Conservation (phyloP, 176 grass and related monocot species). For the Avena eriantha region DNA sequence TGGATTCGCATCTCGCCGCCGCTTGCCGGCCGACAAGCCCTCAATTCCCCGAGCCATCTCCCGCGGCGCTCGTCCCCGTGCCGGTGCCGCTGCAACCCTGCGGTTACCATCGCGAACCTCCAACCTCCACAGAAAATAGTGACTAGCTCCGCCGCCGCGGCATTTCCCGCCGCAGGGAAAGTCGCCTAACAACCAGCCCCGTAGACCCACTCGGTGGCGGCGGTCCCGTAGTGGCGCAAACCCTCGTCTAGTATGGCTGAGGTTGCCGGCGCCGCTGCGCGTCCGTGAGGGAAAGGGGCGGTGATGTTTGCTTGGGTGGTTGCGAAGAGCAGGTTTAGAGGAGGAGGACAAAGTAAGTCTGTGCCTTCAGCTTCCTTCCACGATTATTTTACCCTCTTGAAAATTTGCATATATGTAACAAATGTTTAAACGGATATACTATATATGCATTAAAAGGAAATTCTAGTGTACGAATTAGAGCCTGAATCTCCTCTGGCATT, state of each 20-base stretch:
- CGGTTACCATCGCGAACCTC: too few relatives aligned
- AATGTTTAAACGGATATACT: not conserved
- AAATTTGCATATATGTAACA: not conserved
- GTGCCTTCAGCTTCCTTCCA: not conserved
- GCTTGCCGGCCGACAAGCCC: not conserved
- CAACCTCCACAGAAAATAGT: too few relatives aligned
- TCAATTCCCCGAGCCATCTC: too few relatives aligned
- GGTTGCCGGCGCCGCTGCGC: not conserved
- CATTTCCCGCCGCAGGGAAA: too few relatives aligned
- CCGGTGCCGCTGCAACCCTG: too few relatives aligned
- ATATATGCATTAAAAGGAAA: not conserved
- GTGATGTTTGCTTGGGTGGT: not conserved
- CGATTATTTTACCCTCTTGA: not conserved
- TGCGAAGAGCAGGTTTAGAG: not conserved
- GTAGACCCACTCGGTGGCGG: not conserved
- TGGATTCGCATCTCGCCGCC: not conserved
- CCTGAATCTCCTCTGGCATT: not conserved
- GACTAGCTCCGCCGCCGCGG: too few relatives aligned
- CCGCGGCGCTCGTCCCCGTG: too few relatives aligned
- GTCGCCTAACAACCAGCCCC: too few relatives aligned
- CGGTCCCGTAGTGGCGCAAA: not conserved
- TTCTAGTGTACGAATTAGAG: not conserved
- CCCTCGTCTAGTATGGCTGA: not conserved
- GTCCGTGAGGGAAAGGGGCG: not conserved
- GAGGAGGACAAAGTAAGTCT: not conserved